phyloP scores from a whole-genome alignment of 2,329 filamentous ascomycete species.

The Metarhizium sp. region DNA sequence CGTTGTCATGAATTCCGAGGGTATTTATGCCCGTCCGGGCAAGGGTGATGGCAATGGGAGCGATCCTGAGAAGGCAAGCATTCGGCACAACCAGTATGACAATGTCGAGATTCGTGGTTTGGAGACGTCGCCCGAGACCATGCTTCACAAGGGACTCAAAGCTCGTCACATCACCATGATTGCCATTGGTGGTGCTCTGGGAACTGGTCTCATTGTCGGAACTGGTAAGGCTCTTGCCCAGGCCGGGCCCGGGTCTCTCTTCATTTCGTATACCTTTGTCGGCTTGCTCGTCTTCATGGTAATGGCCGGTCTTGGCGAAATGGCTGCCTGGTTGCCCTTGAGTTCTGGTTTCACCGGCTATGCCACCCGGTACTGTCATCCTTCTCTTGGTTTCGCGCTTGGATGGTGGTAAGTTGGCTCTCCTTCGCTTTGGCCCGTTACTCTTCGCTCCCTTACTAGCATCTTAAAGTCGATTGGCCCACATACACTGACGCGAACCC shows the following conservation, averaged over 20 bases:
- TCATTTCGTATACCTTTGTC: constrained; percentile 62
- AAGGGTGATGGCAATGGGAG: constrained; percentile 3
- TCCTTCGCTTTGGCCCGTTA: neutral
- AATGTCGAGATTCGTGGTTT: constrained; percentile 34
- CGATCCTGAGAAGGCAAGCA: constrained; percentile 13
- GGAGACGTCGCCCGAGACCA: constrained; percentile 38
- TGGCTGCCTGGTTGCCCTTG: constrained; percentile 75
- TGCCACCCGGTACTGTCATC: constrained; percentile 69
- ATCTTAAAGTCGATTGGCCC: neutral
- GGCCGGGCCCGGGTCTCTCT: constrained; percentile 53
- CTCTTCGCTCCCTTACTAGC: too few relatives aligned
- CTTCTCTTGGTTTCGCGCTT: constrained; percentile 69
- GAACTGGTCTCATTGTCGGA: constrained; percentile 66
- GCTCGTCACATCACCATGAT: constrained; percentile 49
- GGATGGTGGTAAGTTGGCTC: constrained; percentile 52
- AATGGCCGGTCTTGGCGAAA: constrained; percentile 74
- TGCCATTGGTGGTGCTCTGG: constrained; percentile 67
- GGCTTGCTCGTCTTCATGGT: constrained; percentile 70
- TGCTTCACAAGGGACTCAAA: constrained; percentile 43
- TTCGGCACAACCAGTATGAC: constrained; percentile 4
- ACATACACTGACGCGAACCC: neutral
- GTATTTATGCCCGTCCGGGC: constrained; percentile 10
- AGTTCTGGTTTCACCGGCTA: constrained; percentile 75
- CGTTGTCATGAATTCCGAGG: constrained; percentile 7
- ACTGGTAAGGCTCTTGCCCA: constrained; percentile 46